A percentile compares a stretch with the other conserved stretches of the same genome.
These are phyloP conservation scores for Kwoniella sp. DNA, from an alignment of 768 basidiomycete genomes.

Conservation along the genomic window DNA sequence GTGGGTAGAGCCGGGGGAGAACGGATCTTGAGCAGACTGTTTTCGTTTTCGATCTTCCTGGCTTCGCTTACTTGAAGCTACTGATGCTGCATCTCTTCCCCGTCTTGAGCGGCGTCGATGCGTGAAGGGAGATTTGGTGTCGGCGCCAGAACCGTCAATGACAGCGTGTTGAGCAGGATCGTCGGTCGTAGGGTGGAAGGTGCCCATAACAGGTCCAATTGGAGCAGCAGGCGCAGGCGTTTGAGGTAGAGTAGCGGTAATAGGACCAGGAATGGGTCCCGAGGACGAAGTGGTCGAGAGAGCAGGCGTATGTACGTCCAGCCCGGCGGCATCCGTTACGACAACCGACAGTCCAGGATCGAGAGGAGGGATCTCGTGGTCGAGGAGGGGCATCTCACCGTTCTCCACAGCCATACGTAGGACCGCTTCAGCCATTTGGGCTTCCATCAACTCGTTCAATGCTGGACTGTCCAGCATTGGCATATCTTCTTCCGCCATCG, in stretches of 20 bases:
- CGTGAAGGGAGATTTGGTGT: conserved; percentile 50
- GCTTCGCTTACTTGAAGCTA: conserved; percentile 11
- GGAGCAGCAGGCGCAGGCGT: conserved; percentile 7
- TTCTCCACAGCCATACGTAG: conserved; percentile 21
- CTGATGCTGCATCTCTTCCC: conserved; percentile 30
- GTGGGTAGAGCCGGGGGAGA: conserved; percentile 22
- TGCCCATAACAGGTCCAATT: conserved; percentile 45
- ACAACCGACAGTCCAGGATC: conserved; percentile 31
- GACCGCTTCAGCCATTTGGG: conserved; percentile 26
- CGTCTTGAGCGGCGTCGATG: conserved; percentile 38
- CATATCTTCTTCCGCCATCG: conserved; percentile 54
- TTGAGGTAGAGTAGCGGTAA: conserved; percentile 14
- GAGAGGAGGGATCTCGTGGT: conserved; percentile 3
- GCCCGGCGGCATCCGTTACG: conserved; percentile 35
- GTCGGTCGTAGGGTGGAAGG: conserved; percentile 44
- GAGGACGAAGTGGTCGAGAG: conserved; percentile 24
- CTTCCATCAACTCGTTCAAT: conserved; percentile 40
- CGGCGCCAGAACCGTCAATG: conserved; percentile 41
- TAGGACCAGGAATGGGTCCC: conserved; percentile 11
- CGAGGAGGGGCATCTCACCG: conserved; percentile 5
- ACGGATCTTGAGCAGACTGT: conserved; percentile 29
- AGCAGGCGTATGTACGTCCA: conserved; percentile 22
- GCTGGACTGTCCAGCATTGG: conserved; percentile 47
- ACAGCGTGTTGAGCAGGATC: conserved; percentile 48
- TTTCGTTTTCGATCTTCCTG: conserved; percentile 33